Conservation (phyloP, 2,329 filamentous ascomycete genomes). For the Phialocephala sp. region DNA sequence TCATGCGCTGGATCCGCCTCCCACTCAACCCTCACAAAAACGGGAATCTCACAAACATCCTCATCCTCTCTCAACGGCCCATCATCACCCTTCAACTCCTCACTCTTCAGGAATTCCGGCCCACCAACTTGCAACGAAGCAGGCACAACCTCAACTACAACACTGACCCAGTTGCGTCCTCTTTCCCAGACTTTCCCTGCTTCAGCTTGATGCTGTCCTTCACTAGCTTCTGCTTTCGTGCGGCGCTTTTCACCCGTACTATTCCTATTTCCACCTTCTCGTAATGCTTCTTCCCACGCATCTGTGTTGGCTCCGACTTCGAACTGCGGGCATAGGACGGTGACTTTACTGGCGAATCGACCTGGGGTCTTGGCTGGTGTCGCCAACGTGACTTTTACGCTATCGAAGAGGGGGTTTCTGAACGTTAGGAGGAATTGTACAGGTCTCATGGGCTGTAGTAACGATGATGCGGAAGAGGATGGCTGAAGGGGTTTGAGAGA, state of each 20-base stretch:
- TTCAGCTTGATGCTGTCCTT: slow-evolving; percentile 65
- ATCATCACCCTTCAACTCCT: slow-evolving; percentile 47
- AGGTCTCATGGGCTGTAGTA: slow-evolving; percentile 52
- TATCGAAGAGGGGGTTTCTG: slow-evolving; percentile 92
- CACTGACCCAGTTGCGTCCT: slow-evolving; percentile 92
- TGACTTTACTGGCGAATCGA: slow-evolving; percentile 78
- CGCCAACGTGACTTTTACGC: slow-evolving; percentile 84
- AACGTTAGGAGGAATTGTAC: slow-evolving; percentile 87
- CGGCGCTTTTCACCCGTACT: slow-evolving; percentile 48
- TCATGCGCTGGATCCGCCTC: slow-evolving; percentile 70
- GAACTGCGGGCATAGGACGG: slow-evolving; percentile 92
- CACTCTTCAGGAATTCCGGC: slow-evolving; percentile 38
- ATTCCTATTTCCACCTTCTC: slow-evolving; percentile 45
- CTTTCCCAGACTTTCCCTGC: slow-evolving; percentile 96
- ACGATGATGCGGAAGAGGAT: slow-evolving; percentile 37
- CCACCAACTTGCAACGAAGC: slow-evolving; percentile 41
- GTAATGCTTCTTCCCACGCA: slow-evolving; percentile 87
- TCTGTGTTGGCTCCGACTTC: slow-evolving; percentile 94
- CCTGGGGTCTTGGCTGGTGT: slow-evolving; percentile 82
- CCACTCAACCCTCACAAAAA: slow-evolving; percentile 93
- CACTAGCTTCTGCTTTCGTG: slow-evolving; percentile 42
- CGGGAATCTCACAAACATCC: slow-evolving; percentile 80
- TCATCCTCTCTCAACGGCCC: slow-evolving; percentile 62
- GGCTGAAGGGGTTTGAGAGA: slow-evolving; percentile 68
- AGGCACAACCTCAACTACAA: slow-evolving; percentile 88